These are phyloP conservation scores for Cercospora sp. DNA, from an alignment of 2,329 filamentous ascomycete genomes.

Conservation along the genomic window DNA sequence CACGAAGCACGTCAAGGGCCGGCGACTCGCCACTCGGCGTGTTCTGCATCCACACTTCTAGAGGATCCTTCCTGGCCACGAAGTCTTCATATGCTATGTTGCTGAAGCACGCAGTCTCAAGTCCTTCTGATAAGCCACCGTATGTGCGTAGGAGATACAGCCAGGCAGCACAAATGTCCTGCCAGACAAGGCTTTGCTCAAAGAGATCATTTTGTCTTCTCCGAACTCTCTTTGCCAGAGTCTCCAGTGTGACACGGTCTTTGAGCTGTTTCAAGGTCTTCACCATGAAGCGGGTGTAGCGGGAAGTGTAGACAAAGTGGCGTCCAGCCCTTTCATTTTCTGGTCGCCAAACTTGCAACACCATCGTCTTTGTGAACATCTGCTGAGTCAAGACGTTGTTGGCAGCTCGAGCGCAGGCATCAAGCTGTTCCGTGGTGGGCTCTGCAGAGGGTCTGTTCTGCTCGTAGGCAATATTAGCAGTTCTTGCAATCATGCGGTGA, in stretches of 20 bases:
- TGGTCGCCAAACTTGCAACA: constrained; percentile 92
- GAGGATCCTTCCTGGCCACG: constrained; percentile 56
- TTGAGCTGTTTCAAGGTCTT: constrained; percentile 70
- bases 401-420: constrained; percentile 58
- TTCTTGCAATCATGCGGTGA: constrained; percentile 81
- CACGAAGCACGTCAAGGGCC: constrained; percentile 63
- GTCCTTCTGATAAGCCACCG: constrained; percentile 58
- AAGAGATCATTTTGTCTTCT: constrained; percentile 77
- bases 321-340: constrained; percentile 80
- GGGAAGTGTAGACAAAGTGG: constrained; percentile 87
- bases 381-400: constrained; percentile 79
- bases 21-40: constrained; percentile 48
- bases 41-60: constrained; percentile 61
- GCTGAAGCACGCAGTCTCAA: constrained; percentile 66
- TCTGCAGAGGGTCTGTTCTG: constrained; percentile 1
- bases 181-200: constrained; percentile 63
- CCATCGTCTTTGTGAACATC: constrained; percentile 92
- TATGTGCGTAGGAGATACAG: constrained; percentile 58
- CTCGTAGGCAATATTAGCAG: constrained; percentile 63
- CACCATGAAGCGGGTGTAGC: constrained; percentile 81
- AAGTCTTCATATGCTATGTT: constrained; percentile 66
- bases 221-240: constrained; percentile 73
- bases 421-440: not conserved
- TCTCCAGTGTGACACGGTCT: constrained; percentile 74
- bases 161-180: constrained; percentile 60